phyloP scores from a whole-genome alignment of 2,329 filamentous ascomycete species.

The Sphaerulina musiva region DNA sequence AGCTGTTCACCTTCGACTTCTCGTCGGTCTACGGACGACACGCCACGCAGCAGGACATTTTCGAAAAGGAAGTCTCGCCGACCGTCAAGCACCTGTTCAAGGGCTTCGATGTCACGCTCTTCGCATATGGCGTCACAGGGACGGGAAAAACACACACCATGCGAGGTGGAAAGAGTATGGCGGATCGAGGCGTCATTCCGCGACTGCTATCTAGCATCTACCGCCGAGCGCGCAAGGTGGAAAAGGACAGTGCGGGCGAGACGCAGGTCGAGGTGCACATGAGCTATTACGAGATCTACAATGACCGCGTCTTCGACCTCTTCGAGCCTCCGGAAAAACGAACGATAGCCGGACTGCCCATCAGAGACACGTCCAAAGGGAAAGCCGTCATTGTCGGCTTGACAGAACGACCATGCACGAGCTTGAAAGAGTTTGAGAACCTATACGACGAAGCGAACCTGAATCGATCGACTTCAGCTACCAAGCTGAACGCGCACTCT shows the following conservation, averaged over 20 bases:
- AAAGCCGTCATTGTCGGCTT: conserved; percentile 91
- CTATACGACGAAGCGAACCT: conserved; percentile 82
- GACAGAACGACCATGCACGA: conserved; percentile 72
- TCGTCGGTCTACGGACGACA: conserved; percentile 81
- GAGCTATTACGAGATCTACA: conserved; percentile 77
- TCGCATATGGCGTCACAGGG: conserved; percentile 96
- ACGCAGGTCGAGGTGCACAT: conserved; percentile 83
- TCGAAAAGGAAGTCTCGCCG: conserved; percentile 82
- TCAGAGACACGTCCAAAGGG: conserved; percentile 88
- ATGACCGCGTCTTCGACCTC: conserved; percentile 88
- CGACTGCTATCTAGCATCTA: conserved; percentile 62
- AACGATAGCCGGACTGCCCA: conserved; percentile 71
- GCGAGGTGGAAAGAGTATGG: conserved; percentile 57
- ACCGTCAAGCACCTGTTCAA: conserved; percentile 90
- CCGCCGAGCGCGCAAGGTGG: conserved; percentile 48
- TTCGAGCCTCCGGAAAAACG: conserved; percentile 80
- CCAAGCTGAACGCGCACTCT: conserved; percentile 94
- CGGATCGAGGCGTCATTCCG: conserved; percentile 57
- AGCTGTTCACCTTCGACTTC: conserved; percentile 92
- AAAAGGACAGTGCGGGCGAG: conserved; percentile 44
- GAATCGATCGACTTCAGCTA: conserved; percentile 84
- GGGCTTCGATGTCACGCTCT: conserved; percentile 94
- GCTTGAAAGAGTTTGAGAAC: conserved; percentile 79
- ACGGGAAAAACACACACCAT: conserved; percentile 98
- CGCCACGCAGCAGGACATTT: conserved; percentile 78